phyloP scores from a whole-genome alignment of 352 stramenopile species.

The Ophiocytium majus region DNA sequence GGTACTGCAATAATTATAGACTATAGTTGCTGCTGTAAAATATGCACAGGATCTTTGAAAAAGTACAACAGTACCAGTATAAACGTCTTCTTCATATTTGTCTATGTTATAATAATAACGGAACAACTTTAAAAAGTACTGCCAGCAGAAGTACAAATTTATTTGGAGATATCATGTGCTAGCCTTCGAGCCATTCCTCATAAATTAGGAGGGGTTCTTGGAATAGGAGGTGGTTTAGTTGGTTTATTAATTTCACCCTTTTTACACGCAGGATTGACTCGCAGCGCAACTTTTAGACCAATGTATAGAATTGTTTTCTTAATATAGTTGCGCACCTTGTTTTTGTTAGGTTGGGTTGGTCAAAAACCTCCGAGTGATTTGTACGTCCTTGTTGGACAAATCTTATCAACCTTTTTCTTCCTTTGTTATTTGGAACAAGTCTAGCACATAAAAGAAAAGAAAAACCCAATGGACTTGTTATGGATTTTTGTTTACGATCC shows the following conservation, averaged over 20 bases:
- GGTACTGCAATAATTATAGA: too few species aligned
- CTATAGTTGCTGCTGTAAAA: too few species aligned
- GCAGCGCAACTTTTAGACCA: constrained; percentile 8
- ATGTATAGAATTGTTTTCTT: neutral
- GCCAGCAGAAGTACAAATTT: too few species aligned
- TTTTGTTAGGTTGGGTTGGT: constrained; percentile 1
- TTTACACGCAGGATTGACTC: neutral
- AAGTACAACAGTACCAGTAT: too few species aligned
- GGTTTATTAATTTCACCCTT: neutral
- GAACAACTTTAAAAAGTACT: too few species aligned
- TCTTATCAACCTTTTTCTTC: constrained; percentile 6
- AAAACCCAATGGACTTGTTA: too few species aligned
- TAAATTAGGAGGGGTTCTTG: constrained; percentile 15
- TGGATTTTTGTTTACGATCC: neutral
- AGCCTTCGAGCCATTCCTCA: neutral
- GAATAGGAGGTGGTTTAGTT: neutral
- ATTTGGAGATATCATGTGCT: too few species aligned
- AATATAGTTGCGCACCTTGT: neutral
- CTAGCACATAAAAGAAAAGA: too few species aligned
- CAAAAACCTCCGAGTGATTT: neutral
- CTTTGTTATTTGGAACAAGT: constrained; percentile 1
- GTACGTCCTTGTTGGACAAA: neutral
- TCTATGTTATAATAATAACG: too few species aligned
- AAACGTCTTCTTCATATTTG: too few species aligned
- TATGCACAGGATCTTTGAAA: too few species aligned